Base-by-base conservation (phyloP, 2,329 filamentous ascomycete genomes). In the Monilinia laxa region DNA sequence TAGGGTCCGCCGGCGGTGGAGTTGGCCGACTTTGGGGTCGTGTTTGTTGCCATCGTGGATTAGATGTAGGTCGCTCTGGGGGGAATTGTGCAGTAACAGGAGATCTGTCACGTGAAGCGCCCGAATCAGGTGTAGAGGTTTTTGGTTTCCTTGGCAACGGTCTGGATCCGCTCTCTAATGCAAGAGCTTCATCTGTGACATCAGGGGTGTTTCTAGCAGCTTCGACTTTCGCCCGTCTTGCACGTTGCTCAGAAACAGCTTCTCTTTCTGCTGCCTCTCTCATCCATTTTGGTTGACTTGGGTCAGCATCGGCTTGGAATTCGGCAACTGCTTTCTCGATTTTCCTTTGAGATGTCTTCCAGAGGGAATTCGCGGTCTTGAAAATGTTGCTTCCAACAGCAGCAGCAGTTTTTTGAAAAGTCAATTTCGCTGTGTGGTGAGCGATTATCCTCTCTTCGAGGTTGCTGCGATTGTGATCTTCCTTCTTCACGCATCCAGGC, bases 211-310 rank as follows among this genome's bases (percentile, higher is more conserved):
- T 47, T 57, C 56, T 45, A 49, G 58, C 49, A 42, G 65, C 49
- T 63, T 63, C 58, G 10, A 49, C 45, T 57, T 69, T 70, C 72
- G 67, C 57, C 68, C 70, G 67, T 64, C 71, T 67, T 25, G 62
- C 68, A 38, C 72, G 71, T 58, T 74, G 69, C 71, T 79, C 70
- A 59, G 77, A 76, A 49, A 74, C 69, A 54, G 72, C 75, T 71
- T 75, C 78, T 42, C 71, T 71, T 47, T 77, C 79, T 23, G 70
- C 70, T 2, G 83, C 80, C 25, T 75, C 72, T 73, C 90, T 88
- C 94, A 99, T 97, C 95, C 95, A 99, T 75, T 92, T 95, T 0
- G 95, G 95, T 75, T 97, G 91, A 74, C 78, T 91, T 2, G 90
- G 83, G 74, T 97, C 93, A 6, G 70, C 81, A n/a, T 88, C 89